phyloP scores from a whole-genome alignment of 73 alveolate species.

The Symbiodinium pilosum region DNA sequence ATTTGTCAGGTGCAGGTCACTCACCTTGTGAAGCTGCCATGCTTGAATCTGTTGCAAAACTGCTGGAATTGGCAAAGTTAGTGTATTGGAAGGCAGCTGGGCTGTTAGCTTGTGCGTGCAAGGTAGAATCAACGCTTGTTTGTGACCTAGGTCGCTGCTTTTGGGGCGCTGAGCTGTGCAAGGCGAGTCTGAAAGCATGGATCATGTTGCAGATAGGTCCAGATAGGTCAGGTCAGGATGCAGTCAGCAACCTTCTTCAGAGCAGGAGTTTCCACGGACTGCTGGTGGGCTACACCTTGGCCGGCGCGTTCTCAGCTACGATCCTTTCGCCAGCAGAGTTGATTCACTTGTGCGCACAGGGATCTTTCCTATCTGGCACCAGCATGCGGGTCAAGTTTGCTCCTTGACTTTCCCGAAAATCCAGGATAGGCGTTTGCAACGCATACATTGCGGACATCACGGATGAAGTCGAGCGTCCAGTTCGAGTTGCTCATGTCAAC shows the following conservation, averaged over 20 bases:
- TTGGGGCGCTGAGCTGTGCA: conserved; percentile 41
- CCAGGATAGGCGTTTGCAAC: conserved; percentile 81
- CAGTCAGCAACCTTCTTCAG: not conserved
- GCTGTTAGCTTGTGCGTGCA: not conserved
- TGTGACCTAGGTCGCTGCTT: conserved; percentile 40
- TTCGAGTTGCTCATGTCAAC: conserved; percentile 72
- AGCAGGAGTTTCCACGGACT: conserved; percentile 23
- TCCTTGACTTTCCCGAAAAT: too few relatives aligned
- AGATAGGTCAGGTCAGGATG: too few relatives aligned
- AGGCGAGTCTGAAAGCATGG: too few relatives aligned
- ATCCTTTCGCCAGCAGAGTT: not conserved
- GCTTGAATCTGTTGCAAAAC: too few relatives aligned
- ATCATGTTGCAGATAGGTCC: too few relatives aligned
- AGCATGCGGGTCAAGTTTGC: too few relatives aligned
- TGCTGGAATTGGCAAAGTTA: too few relatives aligned
- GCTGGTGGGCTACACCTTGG: conserved; percentile 72
- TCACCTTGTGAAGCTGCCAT: too few relatives aligned
- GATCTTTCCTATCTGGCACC: too few relatives aligned
- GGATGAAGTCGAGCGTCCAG: conserved; percentile 26
- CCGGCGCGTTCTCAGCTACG: conserved; percentile 72
- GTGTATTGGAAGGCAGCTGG: not conserved
- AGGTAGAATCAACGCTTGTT: too few relatives aligned
- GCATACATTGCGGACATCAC: conserved; percentile 84
- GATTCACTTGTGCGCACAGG: too few relatives aligned
- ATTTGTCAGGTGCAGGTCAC: not conserved